These are phyloP conservation scores for Stagonosporopsis cucurbitacearum DNA, from an alignment of 2,329 filamentous ascomycete species.

Conservation along the genomic window DNA sequence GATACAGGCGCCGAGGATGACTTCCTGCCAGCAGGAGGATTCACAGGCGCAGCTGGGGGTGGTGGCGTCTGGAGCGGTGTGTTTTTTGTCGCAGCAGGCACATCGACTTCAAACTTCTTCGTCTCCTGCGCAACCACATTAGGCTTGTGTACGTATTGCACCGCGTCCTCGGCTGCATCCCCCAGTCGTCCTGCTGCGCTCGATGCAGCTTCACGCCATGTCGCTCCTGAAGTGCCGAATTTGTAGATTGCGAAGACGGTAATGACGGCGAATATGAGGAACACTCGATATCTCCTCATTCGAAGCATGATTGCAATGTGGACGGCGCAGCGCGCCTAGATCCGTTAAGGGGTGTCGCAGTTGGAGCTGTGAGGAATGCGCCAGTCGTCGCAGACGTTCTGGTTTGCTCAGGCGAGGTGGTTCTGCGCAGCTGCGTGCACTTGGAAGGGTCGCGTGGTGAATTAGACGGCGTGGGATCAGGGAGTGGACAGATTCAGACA, in stretches of 20 bases:
- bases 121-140: slow-evolving; percentile 42
- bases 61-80: slow-evolving; percentile 38
- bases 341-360: slow-evolving; percentile 20
- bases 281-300: slow-evolving; percentile 67
- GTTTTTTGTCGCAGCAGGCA: slow-evolving; percentile 40
- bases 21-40: slow-evolving; percentile 20
- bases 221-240: slow-evolving; percentile 56
- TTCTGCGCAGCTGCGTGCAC: neutral
- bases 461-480: neutral
- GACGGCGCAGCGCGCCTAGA: slow-evolving; percentile 10
- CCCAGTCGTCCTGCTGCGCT: slow-evolving; percentile 27
- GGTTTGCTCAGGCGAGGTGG: neutral
- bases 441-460: neutral
- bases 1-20: slow-evolving; percentile 21
- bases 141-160: slow-evolving; percentile 30
- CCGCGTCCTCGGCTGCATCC: slow-evolving; percentile 22
- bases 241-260: slow-evolving; percentile 62
- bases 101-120: slow-evolving; percentile 39
- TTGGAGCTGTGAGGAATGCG: neutral
- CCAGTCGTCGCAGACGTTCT: neutral
- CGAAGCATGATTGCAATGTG: slow-evolving; percentile 58
- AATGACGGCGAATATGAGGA: slow-evolving; percentile 62
- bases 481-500: slow-evolving; percentile 6
- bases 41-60: slow-evolving; percentile 25
- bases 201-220: slow-evolving; percentile 41